These are phyloP conservation scores for Coemansia asiatica DNA, from an alignment of 192 early-diverging fungal species.

Conservation along the genomic window DNA sequence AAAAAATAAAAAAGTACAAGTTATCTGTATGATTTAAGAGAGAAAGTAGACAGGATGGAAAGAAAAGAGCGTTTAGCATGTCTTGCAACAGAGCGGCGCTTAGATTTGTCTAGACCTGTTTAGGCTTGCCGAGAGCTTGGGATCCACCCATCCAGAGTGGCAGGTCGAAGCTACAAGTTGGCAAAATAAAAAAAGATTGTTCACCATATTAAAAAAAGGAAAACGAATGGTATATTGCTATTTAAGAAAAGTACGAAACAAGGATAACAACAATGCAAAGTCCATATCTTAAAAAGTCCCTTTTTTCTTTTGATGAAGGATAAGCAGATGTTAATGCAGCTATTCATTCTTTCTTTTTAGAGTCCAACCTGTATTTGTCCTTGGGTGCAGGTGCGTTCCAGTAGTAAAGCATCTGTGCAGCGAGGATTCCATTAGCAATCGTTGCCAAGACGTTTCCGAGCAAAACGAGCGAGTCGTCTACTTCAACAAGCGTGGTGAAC, in stretches of 20 bases:
- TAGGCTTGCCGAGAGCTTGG: slow-evolving; percentile 22
- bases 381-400: slow-evolving; percentile 61
- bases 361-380: slow-evolving; percentile 55
- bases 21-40: too few species aligned
- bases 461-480: slow-evolving; percentile 80
- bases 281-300: background rate
- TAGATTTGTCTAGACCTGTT: slow-evolving; percentile 34
- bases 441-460: slow-evolving; percentile 67
- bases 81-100: too few species aligned
- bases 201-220: background rate
- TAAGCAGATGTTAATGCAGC: background rate
- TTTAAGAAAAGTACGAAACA: background rate
- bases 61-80: too few species aligned
- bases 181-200: background rate
- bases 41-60: background rate
- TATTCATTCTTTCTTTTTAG: slow-evolving; percentile 41
- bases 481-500: slow-evolving; percentile 90
- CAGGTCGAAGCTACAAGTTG: slow-evolving; percentile 40
- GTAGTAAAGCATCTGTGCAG: slow-evolving; percentile 76
- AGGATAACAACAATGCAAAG: background rate
- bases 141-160: slow-evolving; percentile 46
- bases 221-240: background rate
- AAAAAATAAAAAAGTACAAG: too few species aligned
- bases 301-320: too few species aligned
- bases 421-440: slow-evolving; percentile 73